phyloP scores from a whole-genome alignment of 441 rosid species.

The Gossypium davidsonii region DNA sequence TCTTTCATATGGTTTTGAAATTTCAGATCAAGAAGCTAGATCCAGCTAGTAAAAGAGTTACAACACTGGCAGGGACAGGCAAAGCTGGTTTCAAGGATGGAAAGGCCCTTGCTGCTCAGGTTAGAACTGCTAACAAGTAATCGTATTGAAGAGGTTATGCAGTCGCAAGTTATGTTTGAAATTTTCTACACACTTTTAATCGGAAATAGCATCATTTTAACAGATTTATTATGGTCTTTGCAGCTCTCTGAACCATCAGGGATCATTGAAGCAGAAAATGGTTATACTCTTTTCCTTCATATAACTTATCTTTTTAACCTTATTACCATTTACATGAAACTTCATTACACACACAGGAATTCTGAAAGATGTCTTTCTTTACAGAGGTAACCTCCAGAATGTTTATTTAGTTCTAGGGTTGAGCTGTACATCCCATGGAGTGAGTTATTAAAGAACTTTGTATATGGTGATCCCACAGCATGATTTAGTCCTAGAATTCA shows the following conservation, averaged over 20 bases:
- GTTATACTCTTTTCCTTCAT: constrained; percentile 33
- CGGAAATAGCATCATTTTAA: background rate
- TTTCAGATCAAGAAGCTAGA: constrained; percentile 85
- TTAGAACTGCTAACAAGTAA: constrained; percentile 19
- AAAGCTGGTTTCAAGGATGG: constrained; percentile 97
- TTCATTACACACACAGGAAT: background rate
- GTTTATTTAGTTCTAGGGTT: background rate
- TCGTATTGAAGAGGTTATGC: background rate
- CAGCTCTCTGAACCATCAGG: constrained; percentile 98
- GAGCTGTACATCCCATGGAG: background rate
- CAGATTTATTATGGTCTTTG: constrained; percentile 23
- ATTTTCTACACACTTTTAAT: background rate
- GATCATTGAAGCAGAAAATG: constrained; percentile 65
- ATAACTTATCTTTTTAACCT: constrained; percentile 1
- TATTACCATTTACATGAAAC: background rate
- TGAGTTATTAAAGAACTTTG: background rate
- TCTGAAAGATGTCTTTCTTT: background rate
- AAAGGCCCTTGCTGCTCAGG: constrained; percentile 64
- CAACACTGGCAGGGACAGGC: constrained; percentile 83
- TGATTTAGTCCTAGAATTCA: background rate
- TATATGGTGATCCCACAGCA: background rate
- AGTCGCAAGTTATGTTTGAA: constrained; percentile 1
- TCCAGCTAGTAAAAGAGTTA: constrained; percentile 63
- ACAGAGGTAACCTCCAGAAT: background rate
- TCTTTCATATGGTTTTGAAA: constrained; percentile 9